These are phyloP conservation scores for Phytophthora pisi DNA, from an alignment of 352 stramenopile species.

Conservation along the genomic window DNA sequence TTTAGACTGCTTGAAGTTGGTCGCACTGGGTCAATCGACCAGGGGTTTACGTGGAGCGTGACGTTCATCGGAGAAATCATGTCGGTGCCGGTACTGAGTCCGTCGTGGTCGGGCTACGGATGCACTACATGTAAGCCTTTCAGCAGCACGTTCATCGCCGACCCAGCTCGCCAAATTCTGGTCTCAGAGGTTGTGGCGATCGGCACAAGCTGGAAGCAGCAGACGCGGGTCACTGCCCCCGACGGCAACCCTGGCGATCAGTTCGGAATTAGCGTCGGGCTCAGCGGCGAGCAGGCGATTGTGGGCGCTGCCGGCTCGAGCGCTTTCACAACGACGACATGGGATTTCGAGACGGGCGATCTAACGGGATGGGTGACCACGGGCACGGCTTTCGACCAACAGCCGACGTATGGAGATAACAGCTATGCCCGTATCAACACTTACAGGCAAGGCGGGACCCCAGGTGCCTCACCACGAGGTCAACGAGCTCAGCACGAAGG, in stretches of 20 bases:
- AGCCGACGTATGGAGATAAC: slow-evolving; percentile 97
- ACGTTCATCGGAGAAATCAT: slow-evolving; percentile 86
- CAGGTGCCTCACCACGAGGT: slow-evolving; percentile 39
- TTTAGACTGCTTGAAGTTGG: slow-evolving; percentile 81
- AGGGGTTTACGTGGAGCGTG: slow-evolving; percentile 82
- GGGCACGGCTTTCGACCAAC: slow-evolving; percentile 92
- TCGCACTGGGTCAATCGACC: slow-evolving; percentile 68
- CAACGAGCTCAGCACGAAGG: slow-evolving; percentile 73
- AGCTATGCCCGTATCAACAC: slow-evolving; percentile 77
- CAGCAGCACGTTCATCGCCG: slow-evolving; percentile 62
- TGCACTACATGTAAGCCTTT: slow-evolving; percentile 78
- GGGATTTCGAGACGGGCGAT: slow-evolving; percentile 97
- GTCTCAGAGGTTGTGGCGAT: slow-evolving; percentile 55
- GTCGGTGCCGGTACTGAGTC: slow-evolving; percentile 56
- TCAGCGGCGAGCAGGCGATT: slow-evolving; percentile 82
- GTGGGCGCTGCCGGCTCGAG: slow-evolving; percentile 72
- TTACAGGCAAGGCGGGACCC: slow-evolving; percentile 45
- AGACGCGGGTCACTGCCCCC: slow-evolving; percentile 58
- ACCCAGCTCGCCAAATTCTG: slow-evolving; percentile 64
- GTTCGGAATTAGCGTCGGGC: slow-evolving; percentile 75
- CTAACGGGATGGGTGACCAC: slow-evolving; percentile 94
- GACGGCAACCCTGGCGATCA: slow-evolving; percentile 79
- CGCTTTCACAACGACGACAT: slow-evolving; percentile 90
- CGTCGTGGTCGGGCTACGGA: slow-evolving; percentile 66
- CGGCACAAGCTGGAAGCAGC: slow-evolving; percentile 63